phyloP scores from a whole-genome alignment of 2,329 filamentous ascomycete species.

The Aspergillus pseudonomiae region DNA sequence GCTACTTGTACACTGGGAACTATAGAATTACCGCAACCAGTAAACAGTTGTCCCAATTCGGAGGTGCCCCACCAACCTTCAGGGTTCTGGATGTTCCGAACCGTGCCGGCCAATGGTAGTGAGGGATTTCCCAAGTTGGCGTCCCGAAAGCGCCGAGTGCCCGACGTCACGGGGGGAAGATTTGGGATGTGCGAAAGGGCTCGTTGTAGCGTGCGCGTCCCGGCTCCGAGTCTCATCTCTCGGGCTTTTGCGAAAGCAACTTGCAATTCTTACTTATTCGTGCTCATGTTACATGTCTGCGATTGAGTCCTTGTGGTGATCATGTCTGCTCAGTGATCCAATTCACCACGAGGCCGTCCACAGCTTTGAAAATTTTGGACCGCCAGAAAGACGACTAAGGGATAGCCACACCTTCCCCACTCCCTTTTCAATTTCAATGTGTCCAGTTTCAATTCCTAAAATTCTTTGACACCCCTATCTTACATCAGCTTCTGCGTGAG shows the following conservation, averaged over 20 bases:
- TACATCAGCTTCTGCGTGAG: not conserved
- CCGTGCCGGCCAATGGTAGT: constrained; percentile 30
- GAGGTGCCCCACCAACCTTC: constrained; percentile 18
- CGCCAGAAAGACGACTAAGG: constrained; percentile 16
- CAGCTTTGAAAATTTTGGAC: constrained; percentile 9
- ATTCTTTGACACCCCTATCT: constrained; percentile 2
- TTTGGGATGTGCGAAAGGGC: constrained; percentile 16
- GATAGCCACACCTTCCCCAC: constrained; percentile 6
- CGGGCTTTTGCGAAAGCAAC: not conserved
- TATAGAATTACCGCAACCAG: not conserved
- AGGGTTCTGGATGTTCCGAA: constrained; percentile 23
- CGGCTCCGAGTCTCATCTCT: not conserved
- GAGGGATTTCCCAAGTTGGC: constrained; percentile 18
- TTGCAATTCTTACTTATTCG: not conserved
- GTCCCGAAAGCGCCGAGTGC: constrained; percentile 36
- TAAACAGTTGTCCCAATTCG: constrained; percentile 24
- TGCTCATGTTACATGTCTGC: constrained; percentile 4
- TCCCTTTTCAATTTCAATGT: constrained; percentile 20
- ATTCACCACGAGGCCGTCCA: constrained; percentile 15
- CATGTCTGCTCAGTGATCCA: constrained; percentile 19
- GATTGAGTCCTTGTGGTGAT: constrained; percentile 17
- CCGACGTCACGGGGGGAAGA: constrained; percentile 30
- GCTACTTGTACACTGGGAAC: not conserved
- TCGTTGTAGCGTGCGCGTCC: constrained; percentile 1
- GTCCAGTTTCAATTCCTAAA: constrained; percentile 2